phyloP scores from a whole-genome alignment of 306 rosid species.

The Rosa chinensis region DNA sequence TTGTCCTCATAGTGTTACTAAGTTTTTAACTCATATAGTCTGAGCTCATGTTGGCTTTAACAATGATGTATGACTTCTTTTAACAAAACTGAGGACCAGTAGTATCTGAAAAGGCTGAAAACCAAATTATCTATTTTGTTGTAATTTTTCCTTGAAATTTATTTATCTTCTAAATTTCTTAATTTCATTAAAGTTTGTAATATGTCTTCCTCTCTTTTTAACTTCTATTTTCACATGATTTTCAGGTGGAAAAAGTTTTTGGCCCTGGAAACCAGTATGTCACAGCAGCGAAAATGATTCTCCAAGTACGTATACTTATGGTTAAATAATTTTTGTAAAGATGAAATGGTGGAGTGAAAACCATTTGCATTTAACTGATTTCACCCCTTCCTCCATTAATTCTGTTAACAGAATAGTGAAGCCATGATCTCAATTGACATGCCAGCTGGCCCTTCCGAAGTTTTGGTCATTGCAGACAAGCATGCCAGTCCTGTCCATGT shows the following conservation, averaged over 20 bases:
- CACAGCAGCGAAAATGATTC: constrained; percentile 99
- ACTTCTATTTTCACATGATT: constrained; percentile 19
- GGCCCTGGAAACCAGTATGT: constrained; percentile 99
- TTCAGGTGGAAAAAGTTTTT: constrained; percentile 85
- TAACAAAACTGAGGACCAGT: not conserved
- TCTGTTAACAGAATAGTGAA: constrained; percentile 77
- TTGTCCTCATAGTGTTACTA: constrained; percentile 9
- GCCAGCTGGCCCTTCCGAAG: constrained; percentile 99
- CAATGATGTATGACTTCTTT: not conserved
- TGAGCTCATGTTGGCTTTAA: not conserved
- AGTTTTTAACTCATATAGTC: not conserved
- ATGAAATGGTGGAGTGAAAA: not conserved
- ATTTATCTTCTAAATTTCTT: not conserved
- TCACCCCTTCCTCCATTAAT: too few species aligned
- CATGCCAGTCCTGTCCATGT: constrained; percentile 80
- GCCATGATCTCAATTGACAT: constrained; percentile 98
- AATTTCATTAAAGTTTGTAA: not conserved
- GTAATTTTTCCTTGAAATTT: not conserved
- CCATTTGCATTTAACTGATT: not conserved
- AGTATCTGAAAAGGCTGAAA: not conserved
- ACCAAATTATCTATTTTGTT: not conserved
- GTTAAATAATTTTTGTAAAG: not conserved
- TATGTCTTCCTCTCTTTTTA: not conserved
- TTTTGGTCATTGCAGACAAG: constrained; percentile 92
- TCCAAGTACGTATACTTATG: constrained; percentile 57